Evolutionary conservation across 2,329 filamentous ascomycete genomes (phyloP), one percentile per base, ranked within the genome.

Genomic region (Annulohypoxylon truncatum): DNA sequence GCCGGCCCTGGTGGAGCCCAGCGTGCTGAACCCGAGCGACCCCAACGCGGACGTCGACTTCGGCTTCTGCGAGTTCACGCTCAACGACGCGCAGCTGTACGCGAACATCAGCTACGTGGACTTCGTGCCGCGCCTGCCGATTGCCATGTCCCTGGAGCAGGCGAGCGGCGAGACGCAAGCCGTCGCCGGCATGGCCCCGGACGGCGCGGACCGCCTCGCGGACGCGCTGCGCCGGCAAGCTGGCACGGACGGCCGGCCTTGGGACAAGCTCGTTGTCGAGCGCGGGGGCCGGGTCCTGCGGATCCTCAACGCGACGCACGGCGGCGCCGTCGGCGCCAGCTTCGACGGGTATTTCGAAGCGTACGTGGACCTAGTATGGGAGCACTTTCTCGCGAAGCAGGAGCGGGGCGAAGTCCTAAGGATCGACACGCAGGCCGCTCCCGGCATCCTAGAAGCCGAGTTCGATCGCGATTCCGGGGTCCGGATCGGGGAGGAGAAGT

Each of bases 61-160:
- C 79, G 80, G 80, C 42, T 89, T 89, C 73, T 85, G 83, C 78
- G 87, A 89, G 76, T 88, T 90, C 75, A 89, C 87, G 1, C 85
- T 84, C 74, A 87, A 88, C 73, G 69, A 73, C 47, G 78, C 80
- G 52, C 84, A 88, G 76, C 80, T 90, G 2, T 89, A 86, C 71
- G 87, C 85, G 60, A 89, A 89, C 67, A 90, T 92, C 77, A 87
- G 82, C 73, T 87, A 90, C 73, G 89, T 91, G 44, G 89, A 92
- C 76, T 91, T 91, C 74, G 84, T 90, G 4, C 67, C 79, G 33
- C 79, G 80, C n/a, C 72, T 87, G 72, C 86, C 87, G 4, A 82
- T 89, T 26, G 80, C 84, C 1, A 77, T 89, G 66, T 81, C 82
- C 3, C 78, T 89, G 9, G 78, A 79, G 42, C 81, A 79, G 4